phyloP scores from a whole-genome alignment of 2,329 filamentous ascomycete genomes.

The Trichophyton simii region DNA sequence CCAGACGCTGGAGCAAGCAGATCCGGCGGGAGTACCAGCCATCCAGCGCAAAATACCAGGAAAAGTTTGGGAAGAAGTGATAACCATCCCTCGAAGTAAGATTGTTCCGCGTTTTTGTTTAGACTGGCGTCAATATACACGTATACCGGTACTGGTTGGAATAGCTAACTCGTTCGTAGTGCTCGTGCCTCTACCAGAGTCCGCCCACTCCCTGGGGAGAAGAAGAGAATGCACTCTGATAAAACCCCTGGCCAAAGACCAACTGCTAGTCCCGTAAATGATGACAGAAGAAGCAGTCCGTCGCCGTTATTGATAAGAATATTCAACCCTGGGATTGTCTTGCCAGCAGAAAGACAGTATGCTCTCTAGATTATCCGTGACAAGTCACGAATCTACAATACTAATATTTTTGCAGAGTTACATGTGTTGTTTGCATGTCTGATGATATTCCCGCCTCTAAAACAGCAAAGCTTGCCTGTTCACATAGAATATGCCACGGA shows the following conservation, averaged over 20 bases:
- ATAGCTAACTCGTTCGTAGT: no score
- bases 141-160: no score
- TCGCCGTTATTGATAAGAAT: neutral
- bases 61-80: neutral
- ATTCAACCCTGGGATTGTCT: neutral
- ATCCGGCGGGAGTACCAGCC: neutral
- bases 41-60: neutral
- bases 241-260: neutral
- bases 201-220: neutral
- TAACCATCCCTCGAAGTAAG: neutral
- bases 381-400: neutral
- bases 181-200: no score
- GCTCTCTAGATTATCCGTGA: no score
- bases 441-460: slow-evolving; percentile 53
- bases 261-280: neutral
- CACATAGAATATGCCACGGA: slow-evolving; percentile 66
- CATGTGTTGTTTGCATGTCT: slow-evolving; percentile 59
- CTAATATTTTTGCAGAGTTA: slow-evolving; percentile 37
- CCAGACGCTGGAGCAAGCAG: neutral
- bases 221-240: neutral
- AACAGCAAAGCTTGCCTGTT: slow-evolving; percentile 61
- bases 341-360: neutral
- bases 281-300: neutral
- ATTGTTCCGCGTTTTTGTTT: no score
- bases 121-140: no score